Evolutionary conservation across 306 rosid genomes (phyloP), one percentile per base, ranked within the genome.

Genomic region (Chamaecrista fasciculata): DNA sequence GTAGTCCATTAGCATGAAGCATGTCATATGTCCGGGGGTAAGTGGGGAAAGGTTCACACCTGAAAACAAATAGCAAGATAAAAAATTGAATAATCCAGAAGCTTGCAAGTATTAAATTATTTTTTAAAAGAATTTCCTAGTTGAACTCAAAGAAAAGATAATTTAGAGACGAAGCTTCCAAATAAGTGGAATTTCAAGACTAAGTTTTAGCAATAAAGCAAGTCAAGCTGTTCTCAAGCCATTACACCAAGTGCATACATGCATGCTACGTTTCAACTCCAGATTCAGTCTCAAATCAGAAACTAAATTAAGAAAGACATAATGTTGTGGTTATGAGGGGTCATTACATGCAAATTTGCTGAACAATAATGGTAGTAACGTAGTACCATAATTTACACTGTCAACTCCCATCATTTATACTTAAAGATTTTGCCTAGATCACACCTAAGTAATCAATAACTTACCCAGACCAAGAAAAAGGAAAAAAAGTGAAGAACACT

Each of bases 1-100:
- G 80, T n/a, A 95, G 96, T 66, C 91, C 99, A 74, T 87, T 74
- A 36, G 93, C 96, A 18, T 95, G 97, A 71, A 91, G 91, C 85
- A 95, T 40, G 71, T 95, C 99, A 66, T 95, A 95, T 78, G 99
- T 91, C 67, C 99, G 86, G 11, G 99, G 97, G 74, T 91, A 95
- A 71, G 95, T 95, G 33, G 99, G 99, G 82, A 95, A 95, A 33
- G 97, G 96, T 67, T 91, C 92, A 11, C 99, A 95, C 99, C 99
- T 95, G 81, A 53, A 82, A 71, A 79, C 51, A 73, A 81, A 78
- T 33, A 53, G 39, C 77, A 61, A 49, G 64, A 73, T 72, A 63
- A 57, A 42, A 73, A 71, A 59, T 63, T 33, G 67, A 67, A 47
- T 44, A 66, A 50, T 68, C 34, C 21, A 8, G 52, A 23, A 58